Conservation (phyloP, 371 early-diverging fungal species). For the Syncephalastrum racemosum region DNA sequence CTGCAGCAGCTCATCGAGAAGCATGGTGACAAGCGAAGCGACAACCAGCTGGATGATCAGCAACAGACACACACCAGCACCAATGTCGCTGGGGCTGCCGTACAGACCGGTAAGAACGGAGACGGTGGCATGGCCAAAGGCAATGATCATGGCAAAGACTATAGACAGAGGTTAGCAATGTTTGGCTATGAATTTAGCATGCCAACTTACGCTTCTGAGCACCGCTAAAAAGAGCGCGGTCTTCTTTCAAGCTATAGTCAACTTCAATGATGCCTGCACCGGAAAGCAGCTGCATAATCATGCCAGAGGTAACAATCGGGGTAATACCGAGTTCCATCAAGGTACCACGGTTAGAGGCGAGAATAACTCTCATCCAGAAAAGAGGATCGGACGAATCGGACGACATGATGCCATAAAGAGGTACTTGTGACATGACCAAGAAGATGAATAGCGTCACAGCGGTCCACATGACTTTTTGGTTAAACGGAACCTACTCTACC, state of each 20-base stretch:
- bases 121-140: conserved; percentile 97
- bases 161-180: neutral
- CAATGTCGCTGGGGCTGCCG: conserved; percentile 94
- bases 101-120: conserved; percentile 99
- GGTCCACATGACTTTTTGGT: conserved; percentile 99
- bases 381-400: conserved; percentile 97
- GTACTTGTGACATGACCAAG: conserved; percentile 99
- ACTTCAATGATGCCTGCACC: conserved; percentile 97
- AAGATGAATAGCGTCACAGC: conserved; percentile 97
- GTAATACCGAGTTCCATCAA: conserved; percentile 99
- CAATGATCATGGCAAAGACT: conserved; percentile 92
- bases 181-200: neutral
- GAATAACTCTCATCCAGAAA: conserved; percentile 99
- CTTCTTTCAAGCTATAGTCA: conserved; percentile 98
- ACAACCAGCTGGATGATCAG: conserved; percentile 96
- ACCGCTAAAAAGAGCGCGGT: conserved; percentile 97
- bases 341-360: conserved; percentile 99
- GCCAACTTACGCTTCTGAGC: conserved; percentile 90
- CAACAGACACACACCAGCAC: conserved; percentile 90
- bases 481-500: conserved; percentile 81
- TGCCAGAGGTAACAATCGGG: conserved; percentile 99
- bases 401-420: conserved; percentile 99
- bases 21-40: conserved; percentile 96
- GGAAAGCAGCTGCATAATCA: conserved; percentile 99
- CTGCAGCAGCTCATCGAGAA: conserved; percentile 99